Evolutionary conservation across 2,329 filamentous ascomycete species (phyloP).

Genomic region (Teratosphaeria gauchensis): DNA sequence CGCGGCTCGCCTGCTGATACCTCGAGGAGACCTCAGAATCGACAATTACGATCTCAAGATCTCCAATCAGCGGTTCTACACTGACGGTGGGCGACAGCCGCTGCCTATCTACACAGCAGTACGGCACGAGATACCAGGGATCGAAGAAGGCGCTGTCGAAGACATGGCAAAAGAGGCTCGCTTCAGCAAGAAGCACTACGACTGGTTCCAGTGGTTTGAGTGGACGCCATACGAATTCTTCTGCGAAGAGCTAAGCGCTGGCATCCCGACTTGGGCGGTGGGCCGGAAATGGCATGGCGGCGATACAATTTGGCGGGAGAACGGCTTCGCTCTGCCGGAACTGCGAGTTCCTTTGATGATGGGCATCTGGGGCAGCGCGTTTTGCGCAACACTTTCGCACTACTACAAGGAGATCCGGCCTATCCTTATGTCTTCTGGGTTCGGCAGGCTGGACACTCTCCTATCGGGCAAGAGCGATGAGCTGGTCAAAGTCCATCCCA

Average conservation of each 20-base stretch:
- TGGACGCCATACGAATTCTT: slow-evolving; percentile 92
- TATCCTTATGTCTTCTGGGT: slow-evolving; percentile 62
- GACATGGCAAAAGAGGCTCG: slow-evolving; percentile 24
- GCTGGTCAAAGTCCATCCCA: slow-evolving; percentile 83
- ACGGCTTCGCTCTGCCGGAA: slow-evolving; percentile 69
- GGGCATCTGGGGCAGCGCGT: slow-evolving; percentile 94
- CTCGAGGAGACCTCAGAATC: slow-evolving; percentile 70
- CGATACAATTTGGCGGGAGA: slow-evolving; percentile 50
- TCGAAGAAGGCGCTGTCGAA: slow-evolving; percentile 11
- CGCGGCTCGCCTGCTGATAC: slow-evolving; percentile 74
- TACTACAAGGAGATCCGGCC: slow-evolving; percentile 95
- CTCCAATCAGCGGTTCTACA: slow-evolving; percentile 70
- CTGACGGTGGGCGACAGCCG: slow-evolving; percentile 70
- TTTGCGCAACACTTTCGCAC: slow-evolving; percentile 89
- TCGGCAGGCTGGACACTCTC: slow-evolving; percentile 66
- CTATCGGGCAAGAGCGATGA: slow-evolving; percentile 77
- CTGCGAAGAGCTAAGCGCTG: slow-evolving; percentile 82
- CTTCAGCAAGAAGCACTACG: slow-evolving; percentile 34
- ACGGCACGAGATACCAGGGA: slow-evolving; percentile 78
- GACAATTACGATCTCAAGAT: slow-evolving; percentile 76
- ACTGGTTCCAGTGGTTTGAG: slow-evolving; percentile 98
- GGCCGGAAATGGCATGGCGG: slow-evolving; percentile 74
- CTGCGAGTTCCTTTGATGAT: slow-evolving; percentile 73
- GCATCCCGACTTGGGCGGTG: slow-evolving; percentile 90
- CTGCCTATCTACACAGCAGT: slow-evolving; percentile 94